phyloP scores from a whole-genome alignment of 2,329 filamentous ascomycete genomes.

The Alternaria atra region DNA sequence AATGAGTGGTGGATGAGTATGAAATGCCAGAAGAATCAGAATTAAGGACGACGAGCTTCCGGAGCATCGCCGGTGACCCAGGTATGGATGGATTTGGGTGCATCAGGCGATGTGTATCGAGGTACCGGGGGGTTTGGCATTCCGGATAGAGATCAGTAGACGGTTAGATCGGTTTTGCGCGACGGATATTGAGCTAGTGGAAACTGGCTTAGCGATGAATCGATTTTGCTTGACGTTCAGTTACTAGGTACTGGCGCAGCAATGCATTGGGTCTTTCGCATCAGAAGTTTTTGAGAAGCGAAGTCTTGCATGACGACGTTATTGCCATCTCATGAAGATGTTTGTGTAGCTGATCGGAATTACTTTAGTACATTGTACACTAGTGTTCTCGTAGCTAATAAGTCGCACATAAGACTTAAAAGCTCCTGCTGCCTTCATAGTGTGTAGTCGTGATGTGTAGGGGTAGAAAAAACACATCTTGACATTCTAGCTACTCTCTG shows the following conservation, averaged over 20 bases:
- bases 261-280: no score
- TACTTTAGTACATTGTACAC: no score
- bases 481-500: rapidly evolving
- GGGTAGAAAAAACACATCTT: not conserved
- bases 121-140: no score
- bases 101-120: not conserved
- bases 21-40: not conserved
- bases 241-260: no score
- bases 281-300: no score
- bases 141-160: no score
- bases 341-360: not conserved
- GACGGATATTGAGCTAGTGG: no score
- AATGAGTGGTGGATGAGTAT: not conserved
- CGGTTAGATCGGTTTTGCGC: no score
- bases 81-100: not conserved
- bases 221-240: no score
- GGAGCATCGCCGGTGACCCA: not conserved
- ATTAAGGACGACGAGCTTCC: not conserved
- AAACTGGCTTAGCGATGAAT: no score
- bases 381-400: not conserved
- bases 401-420: not conserved
- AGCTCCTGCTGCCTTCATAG: not conserved
- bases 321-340: not conserved
- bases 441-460: not conserved
- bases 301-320: not conserved